Conservation (phyloP, 148 eudicot genomes). For the Arctostaphylos glauca region DNA sequence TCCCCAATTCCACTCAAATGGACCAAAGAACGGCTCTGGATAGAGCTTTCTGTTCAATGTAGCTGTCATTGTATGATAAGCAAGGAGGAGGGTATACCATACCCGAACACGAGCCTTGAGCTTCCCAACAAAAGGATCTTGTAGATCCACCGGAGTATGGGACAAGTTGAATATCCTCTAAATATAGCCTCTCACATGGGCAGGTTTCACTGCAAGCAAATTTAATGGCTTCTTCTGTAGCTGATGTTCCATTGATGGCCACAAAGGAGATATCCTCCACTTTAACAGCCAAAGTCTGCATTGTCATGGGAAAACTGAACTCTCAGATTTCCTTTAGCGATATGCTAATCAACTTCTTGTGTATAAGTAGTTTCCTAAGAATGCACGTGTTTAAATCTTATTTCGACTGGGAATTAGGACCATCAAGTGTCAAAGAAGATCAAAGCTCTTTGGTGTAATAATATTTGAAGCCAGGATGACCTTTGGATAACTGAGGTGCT, state of each 20-base stretch:
- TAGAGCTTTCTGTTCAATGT: constrained; percentile 22
- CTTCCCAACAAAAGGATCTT: constrained; percentile 81
- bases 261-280: constrained; percentile 55
- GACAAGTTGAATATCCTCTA: constrained; percentile 66
- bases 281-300: constrained; percentile 70
- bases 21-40: constrained; percentile 25
- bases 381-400: neutral
- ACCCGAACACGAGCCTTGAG: constrained; percentile 71
- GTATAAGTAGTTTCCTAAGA: neutral
- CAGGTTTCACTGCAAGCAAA: constrained; percentile 77
- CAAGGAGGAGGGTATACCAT: constrained; percentile 62
- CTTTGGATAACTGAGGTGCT: neutral
- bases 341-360: neutral
- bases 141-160: constrained; percentile 34
- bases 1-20: constrained; percentile 8
- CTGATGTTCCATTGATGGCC: constrained; percentile 76
- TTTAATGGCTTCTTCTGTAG: constrained; percentile 66
- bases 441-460: neutral
- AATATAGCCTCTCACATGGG: constrained; percentile 63
- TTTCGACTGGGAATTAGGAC: neutral
- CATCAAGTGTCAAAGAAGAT: neutral
- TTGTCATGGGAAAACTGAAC: neutral
- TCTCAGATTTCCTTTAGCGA: neutral
- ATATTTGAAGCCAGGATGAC: constrained; percentile 5
- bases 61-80: constrained; percentile 29